A percentile compares a stretch with the other conserved stretches of the same genome.
Conservation (phyloP, 2,329 filamentous ascomycete species). For the Thermothelomyces thermophilus region DNA sequence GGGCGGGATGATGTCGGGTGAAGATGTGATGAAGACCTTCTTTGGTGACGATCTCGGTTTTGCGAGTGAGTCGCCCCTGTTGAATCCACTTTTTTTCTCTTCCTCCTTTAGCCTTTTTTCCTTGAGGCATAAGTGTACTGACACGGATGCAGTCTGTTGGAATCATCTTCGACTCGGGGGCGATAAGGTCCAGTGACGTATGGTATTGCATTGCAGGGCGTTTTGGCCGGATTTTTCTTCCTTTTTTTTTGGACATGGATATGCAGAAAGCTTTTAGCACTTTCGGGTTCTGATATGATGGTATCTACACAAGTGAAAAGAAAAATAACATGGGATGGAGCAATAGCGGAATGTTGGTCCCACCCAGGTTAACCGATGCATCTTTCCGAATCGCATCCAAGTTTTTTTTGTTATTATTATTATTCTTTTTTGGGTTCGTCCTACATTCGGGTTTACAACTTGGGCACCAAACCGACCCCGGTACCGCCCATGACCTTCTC, state of each 20-base stretch:
- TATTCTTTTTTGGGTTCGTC: background rate
- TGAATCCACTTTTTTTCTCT: no score
- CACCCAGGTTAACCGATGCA: no score
- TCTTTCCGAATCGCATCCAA: no score
- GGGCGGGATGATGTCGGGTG: conserved; percentile 51
- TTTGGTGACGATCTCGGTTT: conserved; percentile 65
- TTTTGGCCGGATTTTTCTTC: background rate
- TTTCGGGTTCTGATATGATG: no score
- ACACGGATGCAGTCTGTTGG: conserved; percentile 43
- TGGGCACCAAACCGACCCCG: conserved; percentile 46
- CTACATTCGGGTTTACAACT: conserved; percentile 35
- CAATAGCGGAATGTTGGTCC: no score
- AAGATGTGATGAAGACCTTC: conserved; percentile 55
- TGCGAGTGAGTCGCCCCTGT: conserved; percentile 25
- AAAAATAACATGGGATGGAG: no score
- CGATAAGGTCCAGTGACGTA: background rate
- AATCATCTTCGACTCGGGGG: conserved; percentile 44
- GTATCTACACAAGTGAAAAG: no score
- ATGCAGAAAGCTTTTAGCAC: no score
- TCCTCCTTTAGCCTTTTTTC: no score
- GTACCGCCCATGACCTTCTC: conserved; percentile 51
- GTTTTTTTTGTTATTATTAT: no score
- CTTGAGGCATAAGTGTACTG: no score
- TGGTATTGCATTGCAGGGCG: background rate
- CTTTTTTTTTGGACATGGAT: background rate